Percentiles rank a stretch among this genome's conserved stretches.
Conservation (phyloP, 192 early-diverging fungal genomes). For the Umbelopsis vinacea region DNA sequence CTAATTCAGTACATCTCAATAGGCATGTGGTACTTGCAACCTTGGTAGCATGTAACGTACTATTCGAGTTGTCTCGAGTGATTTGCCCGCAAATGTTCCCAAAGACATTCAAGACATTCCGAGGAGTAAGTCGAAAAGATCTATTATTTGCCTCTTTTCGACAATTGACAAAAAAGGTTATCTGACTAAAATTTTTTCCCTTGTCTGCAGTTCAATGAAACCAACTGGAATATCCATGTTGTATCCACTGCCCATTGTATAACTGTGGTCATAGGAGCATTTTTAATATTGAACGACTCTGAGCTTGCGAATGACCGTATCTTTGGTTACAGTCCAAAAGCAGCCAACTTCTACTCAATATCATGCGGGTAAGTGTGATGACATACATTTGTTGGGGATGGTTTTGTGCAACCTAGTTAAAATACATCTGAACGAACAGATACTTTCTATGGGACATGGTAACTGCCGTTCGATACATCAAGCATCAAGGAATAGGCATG, state of each 20-base stretch:
- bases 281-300: conserved; percentile 71
- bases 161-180: background rate
- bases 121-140: conserved; percentile 38
- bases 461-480: conserved; percentile 65
- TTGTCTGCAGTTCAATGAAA: conserved; percentile 31
- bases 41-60: conserved; percentile 50
- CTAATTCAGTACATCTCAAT: conserved; percentile 31
- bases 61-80: conserved; percentile 62
- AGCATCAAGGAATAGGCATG: conserved; percentile 77
- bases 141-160: background rate
- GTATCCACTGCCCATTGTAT: conserved; percentile 82
- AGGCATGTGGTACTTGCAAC: conserved; percentile 24
- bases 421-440: conserved; percentile 40
- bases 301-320: conserved; percentile 67
- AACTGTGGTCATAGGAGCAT: conserved; percentile 62
- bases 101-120: conserved; percentile 63
- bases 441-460: conserved; percentile 94
- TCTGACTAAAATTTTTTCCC: background rate
- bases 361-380: conserved; percentile 72
- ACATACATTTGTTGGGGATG: conserved; percentile 1
- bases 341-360: conserved; percentile 80
- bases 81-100: conserved; percentile 71
- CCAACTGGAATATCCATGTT: conserved; percentile 78
- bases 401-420: conserved; percentile 17
- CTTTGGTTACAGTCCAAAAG: conserved; percentile 72